Base-by-base conservation (phyloP, 305 asterid genomes). In the Stenogyne calaminthoides region DNA sequence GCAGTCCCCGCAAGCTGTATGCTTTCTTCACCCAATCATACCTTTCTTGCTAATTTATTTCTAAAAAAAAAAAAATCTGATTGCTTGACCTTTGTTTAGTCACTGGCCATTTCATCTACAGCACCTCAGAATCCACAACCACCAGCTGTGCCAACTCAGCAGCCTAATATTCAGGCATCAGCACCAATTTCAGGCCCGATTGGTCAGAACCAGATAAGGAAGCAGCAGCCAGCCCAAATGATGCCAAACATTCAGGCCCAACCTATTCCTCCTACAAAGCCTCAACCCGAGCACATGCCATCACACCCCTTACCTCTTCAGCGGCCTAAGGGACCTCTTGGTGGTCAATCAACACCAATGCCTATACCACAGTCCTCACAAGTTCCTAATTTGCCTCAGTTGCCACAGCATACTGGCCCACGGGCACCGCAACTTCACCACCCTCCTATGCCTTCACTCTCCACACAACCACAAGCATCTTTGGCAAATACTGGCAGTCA, bases 1-100 rank as follows among this genome's bases (percentile, higher is more conserved):
- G 84, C 91, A 86, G 80, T 78, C 97, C 64, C 76, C 96, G 2
- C 92, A 88, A 75, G 71, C 90, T 67, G 99, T 94, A 89, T 74
- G 86, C 80, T 69, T 70, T 57, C 49, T 72, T 68, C 15, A 59
- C 78, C 61, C 72, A 37, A 40, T 54, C 56, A 18, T 60, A 25
- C 49, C 39, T 66, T 58, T 78, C 42, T 42, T 67, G 20, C 57
- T 70, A 77, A 14, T 72, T 78, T 74, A 58, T 57, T 71, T 63
- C 56, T 61, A 58, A 34, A 57, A n/a, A 39, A 51, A 20, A 25
- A 1, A 25, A 51, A 59, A 34, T 69, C 63, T 76, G 57, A 83
- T 52, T 70, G 44, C 18, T 76, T 80, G n/a, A 54, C 52, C 55
- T 75, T 46, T 81, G 57, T 76, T 49, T 80, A 88, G 97, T 69